phyloP scores from a whole-genome alignment of 352 stramenopile species.

The Plasmopara viticola region DNA sequence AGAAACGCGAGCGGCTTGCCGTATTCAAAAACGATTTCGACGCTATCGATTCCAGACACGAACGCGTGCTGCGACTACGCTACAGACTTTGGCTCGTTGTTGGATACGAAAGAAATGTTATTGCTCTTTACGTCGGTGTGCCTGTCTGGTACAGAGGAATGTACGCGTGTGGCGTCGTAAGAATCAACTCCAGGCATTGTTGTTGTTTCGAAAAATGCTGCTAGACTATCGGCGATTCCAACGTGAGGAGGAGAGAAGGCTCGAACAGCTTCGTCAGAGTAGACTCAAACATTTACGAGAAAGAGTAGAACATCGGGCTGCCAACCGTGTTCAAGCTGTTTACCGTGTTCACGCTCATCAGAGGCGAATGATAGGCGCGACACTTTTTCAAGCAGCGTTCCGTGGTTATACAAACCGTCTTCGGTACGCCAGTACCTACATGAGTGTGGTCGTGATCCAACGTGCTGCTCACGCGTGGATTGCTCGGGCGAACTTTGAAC shows the following conservation, averaged over 20 bases:
- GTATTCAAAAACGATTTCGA: constrained; percentile 17
- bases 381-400: constrained; percentile 24
- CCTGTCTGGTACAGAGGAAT: constrained; percentile 30
- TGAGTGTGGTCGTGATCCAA: constrained; percentile 17
- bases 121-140: constrained; percentile 8
- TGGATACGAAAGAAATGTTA: constrained; percentile 18
- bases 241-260: constrained; percentile 19
- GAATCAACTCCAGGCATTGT: constrained; percentile 24
- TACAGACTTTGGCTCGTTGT: constrained; percentile 25
- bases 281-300: constrained; percentile 20
- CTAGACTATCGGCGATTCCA: constrained; percentile 28
- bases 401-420: constrained; percentile 19
- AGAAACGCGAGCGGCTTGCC: constrained; percentile 14
- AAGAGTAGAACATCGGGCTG: constrained; percentile 27
- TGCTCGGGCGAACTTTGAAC: constrained; percentile 9
- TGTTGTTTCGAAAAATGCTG: constrained; percentile 29
- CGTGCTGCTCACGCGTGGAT: constrained; percentile 16
- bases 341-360: constrained; percentile 24
- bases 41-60: constrained; percentile 18
- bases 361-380: constrained; percentile 21
- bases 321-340: constrained; percentile 21
- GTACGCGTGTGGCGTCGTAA: constrained; percentile 35
- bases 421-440: constrained; percentile 9
- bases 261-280: constrained; percentile 20
- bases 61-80: constrained; percentile 23